Evolutionary conservation across 139 green algal species (phyloP), one percentile per base, ranked within the genome.

Genomic region (Eudorina sp.): DNA sequence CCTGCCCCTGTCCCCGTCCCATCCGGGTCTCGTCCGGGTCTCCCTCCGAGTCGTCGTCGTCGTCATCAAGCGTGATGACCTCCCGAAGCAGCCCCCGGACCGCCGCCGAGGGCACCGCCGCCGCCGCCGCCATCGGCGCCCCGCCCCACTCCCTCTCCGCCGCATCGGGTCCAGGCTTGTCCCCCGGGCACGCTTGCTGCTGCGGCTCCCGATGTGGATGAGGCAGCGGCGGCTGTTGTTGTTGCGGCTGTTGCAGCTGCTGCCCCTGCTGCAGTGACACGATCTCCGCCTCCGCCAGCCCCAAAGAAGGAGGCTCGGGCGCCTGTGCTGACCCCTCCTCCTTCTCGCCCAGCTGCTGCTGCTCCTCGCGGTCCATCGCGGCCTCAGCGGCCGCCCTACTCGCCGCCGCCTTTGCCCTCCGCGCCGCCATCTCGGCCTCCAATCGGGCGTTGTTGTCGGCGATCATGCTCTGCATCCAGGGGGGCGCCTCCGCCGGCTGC

Each of bases 61-160:
- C 62, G 73, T 81, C 73, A 8, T 81, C 73, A 81, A 81, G 62
- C n/a, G 73, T 81, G 25, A 81, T 81, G 31, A 81, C 73, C 9
- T 81, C 73, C 62, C 2, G 36, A 25, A 72, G 62, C 62, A 72
- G 11, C 4, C 62, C 62, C 16, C 21, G 21, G 21, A 72, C 21
- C 62, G 11, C 21, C 62, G 31, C 23, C 62, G 62, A 72, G 2
- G 36, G 14, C 62, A 72, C 62, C 27, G 19, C 1, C 21, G n/a
- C n/a, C n/a, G n/a, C n/a, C n/a, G n/a, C n/a, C n/a, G n/a, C n/a
- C n/a, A n/a, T n/a, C n/a, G n/a, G n/a, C n/a, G n/a, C n/a, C n/a
- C n/a, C n/a, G n/a, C n/a, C n/a, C n/a, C n/a, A n/a, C n/a, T n/a
- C n/a, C n/a, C n/a, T n/a, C n/a, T n/a, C n/a, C n/a, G n/a, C n/a